Percentiles rank a stretch among this genome's conserved stretches.
These are phyloP conservation scores for Solanum hybrid DNA, from an alignment of 305 asterid genomes.

Conservation along the genomic window DNA sequence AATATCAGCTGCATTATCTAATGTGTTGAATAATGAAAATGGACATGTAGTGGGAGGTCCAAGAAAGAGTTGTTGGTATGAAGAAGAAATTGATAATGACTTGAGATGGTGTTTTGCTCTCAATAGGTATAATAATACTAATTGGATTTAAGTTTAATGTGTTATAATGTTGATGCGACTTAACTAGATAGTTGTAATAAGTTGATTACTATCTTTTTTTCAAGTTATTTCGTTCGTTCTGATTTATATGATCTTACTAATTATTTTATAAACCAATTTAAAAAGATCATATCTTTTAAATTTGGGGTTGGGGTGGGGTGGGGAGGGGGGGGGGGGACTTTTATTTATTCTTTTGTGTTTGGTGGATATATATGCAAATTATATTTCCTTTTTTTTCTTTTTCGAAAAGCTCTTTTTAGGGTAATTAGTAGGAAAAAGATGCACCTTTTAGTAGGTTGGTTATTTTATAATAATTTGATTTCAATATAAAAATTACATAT, in stretches of 20 bases:
- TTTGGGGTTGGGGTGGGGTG: background rate
- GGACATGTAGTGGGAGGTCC: conserved; percentile 29
- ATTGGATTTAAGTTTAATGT: background rate
- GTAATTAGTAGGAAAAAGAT: background rate
- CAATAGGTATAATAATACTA: conserved; percentile 53
- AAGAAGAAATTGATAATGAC: conserved; percentile 89
- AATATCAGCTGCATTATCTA: conserved; percentile 34
- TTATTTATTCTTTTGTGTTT: background rate
- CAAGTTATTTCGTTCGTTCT: fast-evolving
- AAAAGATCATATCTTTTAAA: background rate
- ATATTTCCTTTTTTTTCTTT: too few species aligned
- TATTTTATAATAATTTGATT: background rate
- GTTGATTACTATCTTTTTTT: background rate
- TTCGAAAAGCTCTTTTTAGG: background rate
- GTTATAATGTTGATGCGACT: background rate
- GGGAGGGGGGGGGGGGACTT: background rate
- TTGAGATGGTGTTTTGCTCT: conserved; percentile 95
- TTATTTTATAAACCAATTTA: background rate
- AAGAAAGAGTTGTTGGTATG: conserved; percentile 95
- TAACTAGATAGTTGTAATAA: too few species aligned
- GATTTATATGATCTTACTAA: too few species aligned
- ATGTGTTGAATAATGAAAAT: conserved; percentile 30
- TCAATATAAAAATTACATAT: background rate
- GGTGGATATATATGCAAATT: background rate
- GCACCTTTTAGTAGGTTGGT: background rate